Evolutionary conservation across 2,329 filamentous ascomycete species (phyloP), one percentile per base, ranked within the genome.

Genomic region (Ilyonectria destructans): DNA sequence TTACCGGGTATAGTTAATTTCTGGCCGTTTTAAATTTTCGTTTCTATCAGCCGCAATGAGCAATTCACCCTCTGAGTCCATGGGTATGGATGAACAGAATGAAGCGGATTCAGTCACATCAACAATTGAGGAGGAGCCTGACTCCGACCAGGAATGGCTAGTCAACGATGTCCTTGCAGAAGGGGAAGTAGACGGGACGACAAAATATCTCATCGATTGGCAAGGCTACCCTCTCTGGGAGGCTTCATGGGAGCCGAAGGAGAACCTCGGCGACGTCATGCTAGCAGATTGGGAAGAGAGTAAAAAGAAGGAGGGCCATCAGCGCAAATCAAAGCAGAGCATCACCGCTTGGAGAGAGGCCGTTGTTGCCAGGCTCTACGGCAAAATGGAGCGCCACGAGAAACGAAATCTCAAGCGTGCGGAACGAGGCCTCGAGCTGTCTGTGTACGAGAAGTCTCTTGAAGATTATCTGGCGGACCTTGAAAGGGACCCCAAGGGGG

Each of bases 121-220:
- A 10, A 80, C 81, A 3, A 68, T 79, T 12, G 76, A 76, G 15
- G 76, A 79, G 21, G 71, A 74, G 6, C 59, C 71, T 43, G 82
- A 84, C 4, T 77, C 81, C 10, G 80, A 84, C 17, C 78, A 83
- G 5, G 85, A 86, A 67, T 90, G 86, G 76, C 75, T 80, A 7
- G 84, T 91, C 6, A 85, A 87, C 46, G 78, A 79, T 12, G 85
- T 92, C 46, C 79, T 90, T 6, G 84, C 85, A 0, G 84, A 89
- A 68, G 80, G 78, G 8, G 59, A 71, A 4, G 65, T 80, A 3
- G 66, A 74, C 3, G 78, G 76, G 3, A 55, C 68, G 26, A 62
- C 62, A 2, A 71, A 69, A 51, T 85, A 79, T 65, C 76, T 85
- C 4, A 75, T 84, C 12, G 69, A 79, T 61, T 85, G 83, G 83